Evolutionary conservation across 495 filamentous ascomycete species (phyloP).

Genomic region (Podospora comata): DNA sequence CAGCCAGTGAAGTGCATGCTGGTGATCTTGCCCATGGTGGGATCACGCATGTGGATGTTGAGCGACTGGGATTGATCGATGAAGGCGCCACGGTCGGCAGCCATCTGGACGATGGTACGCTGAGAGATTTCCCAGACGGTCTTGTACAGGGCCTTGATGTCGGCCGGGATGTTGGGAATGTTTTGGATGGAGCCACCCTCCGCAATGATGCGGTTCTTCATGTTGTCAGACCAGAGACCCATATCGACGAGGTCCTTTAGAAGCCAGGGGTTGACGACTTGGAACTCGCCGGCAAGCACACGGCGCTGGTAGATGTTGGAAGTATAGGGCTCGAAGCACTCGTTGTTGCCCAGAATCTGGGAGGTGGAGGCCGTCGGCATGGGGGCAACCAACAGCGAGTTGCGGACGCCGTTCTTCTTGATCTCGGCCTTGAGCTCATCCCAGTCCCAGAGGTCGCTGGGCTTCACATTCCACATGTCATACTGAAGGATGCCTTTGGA

Average conservation of each 20-base stretch:
- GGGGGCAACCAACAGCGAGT: slow-evolving; percentile 89
- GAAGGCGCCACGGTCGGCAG: slow-evolving; percentile 94
- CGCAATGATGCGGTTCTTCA: slow-evolving; percentile 99
- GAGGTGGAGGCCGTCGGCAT: slow-evolving; percentile 97
- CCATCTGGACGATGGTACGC: slow-evolving; percentile 92
- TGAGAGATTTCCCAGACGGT: slow-evolving; percentile 99
- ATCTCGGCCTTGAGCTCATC: slow-evolving; percentile 82
- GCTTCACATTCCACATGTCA: slow-evolving; percentile 96
- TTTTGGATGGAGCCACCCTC: slow-evolving; percentile 95
- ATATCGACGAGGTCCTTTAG: slow-evolving; percentile 97
- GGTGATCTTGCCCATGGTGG: slow-evolving; percentile 99
- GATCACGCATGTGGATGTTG: slow-evolving; percentile 99
- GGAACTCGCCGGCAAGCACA: slow-evolving; percentile 97
- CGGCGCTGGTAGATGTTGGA: slow-evolving; percentile 99
- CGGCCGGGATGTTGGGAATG: slow-evolving; percentile 90
- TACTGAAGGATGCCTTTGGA: slow-evolving; percentile 96
- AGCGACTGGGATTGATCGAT: slow-evolving; percentile 98
- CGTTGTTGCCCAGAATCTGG: slow-evolving; percentile 97
- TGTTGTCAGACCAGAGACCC: slow-evolving; percentile 97
- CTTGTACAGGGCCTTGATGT: slow-evolving; percentile 97
- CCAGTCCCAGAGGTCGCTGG: slow-evolving; percentile 97
- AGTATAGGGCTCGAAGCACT: slow-evolving; percentile 99
- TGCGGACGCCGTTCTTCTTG: slow-evolving; percentile 85
- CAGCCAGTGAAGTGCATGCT: slow-evolving; percentile 99
- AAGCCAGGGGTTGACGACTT: slow-evolving; percentile 98